Percentiles rank a stretch among this genome's conserved stretches.
Conservation (phyloP, 1,284 basidiomycete species). For the Melanopsichium pennsylvanicum region DNA sequence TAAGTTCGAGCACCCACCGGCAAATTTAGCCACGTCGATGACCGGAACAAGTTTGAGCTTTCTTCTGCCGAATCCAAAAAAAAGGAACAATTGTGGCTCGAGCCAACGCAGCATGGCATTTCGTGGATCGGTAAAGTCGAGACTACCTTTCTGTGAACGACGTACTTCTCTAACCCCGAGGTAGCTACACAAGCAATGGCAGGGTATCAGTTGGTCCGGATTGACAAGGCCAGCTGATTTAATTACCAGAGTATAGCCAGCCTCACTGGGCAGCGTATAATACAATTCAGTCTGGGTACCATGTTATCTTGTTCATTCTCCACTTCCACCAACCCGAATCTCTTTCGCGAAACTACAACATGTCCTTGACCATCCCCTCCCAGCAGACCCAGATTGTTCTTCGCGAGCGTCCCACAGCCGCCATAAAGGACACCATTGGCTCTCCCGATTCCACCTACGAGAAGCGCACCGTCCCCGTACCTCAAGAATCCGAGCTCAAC, state of each 20-base stretch:
- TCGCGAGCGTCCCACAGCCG: constrained; percentile 60
- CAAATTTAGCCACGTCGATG: not conserved
- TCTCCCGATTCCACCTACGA: constrained; percentile 54
- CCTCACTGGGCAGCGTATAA: too few relatives aligned
- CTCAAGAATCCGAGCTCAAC: constrained; percentile 42
- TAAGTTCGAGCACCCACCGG: not conserved
- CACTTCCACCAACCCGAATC: not conserved
- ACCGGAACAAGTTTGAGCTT: too few relatives aligned
- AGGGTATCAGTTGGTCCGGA: too few relatives aligned
- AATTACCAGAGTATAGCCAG: too few relatives aligned
- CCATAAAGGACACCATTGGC: constrained; percentile 51
- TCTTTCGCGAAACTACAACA: not conserved
- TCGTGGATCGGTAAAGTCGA: too few relatives aligned
- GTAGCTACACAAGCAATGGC: too few relatives aligned
- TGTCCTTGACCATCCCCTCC: constrained; percentile 33
- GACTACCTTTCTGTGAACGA: too few relatives aligned
- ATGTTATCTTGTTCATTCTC: not conserved
- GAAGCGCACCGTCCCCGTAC: constrained; percentile 34
- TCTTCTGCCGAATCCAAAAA: too few relatives aligned
- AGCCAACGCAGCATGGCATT: too few relatives aligned
- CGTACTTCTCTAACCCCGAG: too few relatives aligned
- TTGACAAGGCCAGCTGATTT: too few relatives aligned
- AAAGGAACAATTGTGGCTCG: too few relatives aligned
- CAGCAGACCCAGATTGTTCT: constrained; percentile 58
- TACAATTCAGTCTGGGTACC: not conserved